Evolutionary conservation across 768 basidiomycete species (phyloP), one percentile per base, ranked within the genome.

Genomic region (Cyclocybe aegerita): DNA sequence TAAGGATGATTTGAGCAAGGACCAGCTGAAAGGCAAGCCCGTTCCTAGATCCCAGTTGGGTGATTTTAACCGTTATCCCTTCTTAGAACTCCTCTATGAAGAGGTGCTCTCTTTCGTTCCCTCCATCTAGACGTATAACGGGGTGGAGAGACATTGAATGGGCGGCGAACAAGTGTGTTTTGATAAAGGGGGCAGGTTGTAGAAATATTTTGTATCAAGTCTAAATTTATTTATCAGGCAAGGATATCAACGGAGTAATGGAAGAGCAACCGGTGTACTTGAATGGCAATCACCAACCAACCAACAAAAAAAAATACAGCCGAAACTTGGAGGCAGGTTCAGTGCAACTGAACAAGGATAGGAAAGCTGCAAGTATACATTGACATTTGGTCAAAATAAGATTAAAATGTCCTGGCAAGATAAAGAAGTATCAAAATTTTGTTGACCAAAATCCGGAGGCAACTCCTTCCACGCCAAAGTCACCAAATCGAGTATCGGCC

Each of bases 401-500:
- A 39, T 36, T 9, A 30, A 56, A 53, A 31, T 39, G 23, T 3
- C 23, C 23, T 23, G 23, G 33, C 9, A 32, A 48, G 35, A 48
- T 47, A 56, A 43, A 39, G 9, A 51, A 51, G 55, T 48, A 23
- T 70, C 53, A 79, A 57, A 74, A 78, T 46, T 71, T 69, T 43
- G 75, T 73, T 0, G 78, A 65, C 86, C 88, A 90, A 60, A 85
- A 89, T 5, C 80, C 79, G 42, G 78, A 78, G n/a, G 85, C 85
- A 49, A 90, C 81, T 9, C 88, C 85, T 60, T 88, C 85, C 17
- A 88, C 74, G 35, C 89, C 89, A 62, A 90, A 91, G 67, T 91
- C 89, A 4, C 89, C 89, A 62, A 92, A 92, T 44, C 89, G 80
- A n/a, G 85, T 85, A 61, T 91, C 88, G 31, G 72, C 73, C n/a